These are phyloP conservation scores for Penicillium decumbens DNA, from an alignment of 2,329 filamentous ascomycete species.

Conservation along the genomic window DNA sequence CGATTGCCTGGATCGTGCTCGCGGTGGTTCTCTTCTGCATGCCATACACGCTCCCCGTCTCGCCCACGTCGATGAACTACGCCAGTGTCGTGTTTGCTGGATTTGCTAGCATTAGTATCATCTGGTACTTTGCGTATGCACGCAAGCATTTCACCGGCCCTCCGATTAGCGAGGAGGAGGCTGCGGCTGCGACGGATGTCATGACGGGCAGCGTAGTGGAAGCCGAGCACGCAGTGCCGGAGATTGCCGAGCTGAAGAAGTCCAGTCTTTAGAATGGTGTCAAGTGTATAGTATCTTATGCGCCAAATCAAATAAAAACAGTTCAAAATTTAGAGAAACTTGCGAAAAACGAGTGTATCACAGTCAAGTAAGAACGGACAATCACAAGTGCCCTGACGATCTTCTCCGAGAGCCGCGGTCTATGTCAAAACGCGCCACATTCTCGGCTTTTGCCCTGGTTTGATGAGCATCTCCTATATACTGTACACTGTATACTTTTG, in stretches of 20 bases:
- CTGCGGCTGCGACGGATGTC: conserved; percentile 25
- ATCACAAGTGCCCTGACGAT: conserved; percentile 31
- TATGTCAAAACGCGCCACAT: conserved; percentile 19
- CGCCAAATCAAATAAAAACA: not conserved
- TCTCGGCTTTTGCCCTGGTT: conserved; percentile 5
- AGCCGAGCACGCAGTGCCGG: conserved; percentile 28
- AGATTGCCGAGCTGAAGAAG: conserved; percentile 21
- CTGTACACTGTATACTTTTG: not conserved
- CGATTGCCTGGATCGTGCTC: conserved; percentile 66
- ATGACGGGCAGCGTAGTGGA: conserved; percentile 34
- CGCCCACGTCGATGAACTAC: conserved; percentile 59
- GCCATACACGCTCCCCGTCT: conserved; percentile 59
- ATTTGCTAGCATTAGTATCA: conserved; percentile 56
- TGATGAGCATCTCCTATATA: conserved; percentile 1
- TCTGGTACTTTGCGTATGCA: conserved; percentile 61
- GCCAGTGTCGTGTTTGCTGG: conserved; percentile 62
- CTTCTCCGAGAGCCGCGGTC: conserved; percentile 34
- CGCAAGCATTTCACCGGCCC: conserved; percentile 62
- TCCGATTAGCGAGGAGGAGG: conserved; percentile 31
- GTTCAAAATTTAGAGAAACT: not conserved
- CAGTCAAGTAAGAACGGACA: not conserved
- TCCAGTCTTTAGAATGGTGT: conserved; percentile 6
- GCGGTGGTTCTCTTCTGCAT: conserved; percentile 72
- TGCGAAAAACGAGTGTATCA: too few relatives aligned
- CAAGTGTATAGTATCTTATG: conserved; percentile 11